Evolutionary conservation across 495 filamentous ascomycete species (phyloP), one percentile per base, ranked within the genome.

Genomic region (Lepidopterella palustris): DNA sequence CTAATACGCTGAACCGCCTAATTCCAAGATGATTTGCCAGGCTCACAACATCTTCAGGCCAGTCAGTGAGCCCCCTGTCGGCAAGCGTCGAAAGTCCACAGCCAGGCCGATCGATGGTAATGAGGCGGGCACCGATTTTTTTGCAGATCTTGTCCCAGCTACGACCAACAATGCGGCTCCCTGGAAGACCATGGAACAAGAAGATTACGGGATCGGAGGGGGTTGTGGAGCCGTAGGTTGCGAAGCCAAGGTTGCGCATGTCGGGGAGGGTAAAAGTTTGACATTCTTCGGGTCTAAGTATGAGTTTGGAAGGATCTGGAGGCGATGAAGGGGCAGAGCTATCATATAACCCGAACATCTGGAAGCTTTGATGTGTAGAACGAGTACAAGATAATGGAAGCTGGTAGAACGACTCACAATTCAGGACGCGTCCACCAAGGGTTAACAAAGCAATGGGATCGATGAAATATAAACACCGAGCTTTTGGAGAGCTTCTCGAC

Each of bases 81-180:
- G 55, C 50, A n/a, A 55, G 55, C 5, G 60, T 63, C 35, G 60
- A 63, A 40, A 63, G 60, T 39, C 60, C 60, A 42, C 42, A 58
- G 31, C 60, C 60, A n/a, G 60, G 60, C 9, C 60, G 47, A 40
- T 63, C 60, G 50, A 63, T 58, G 42, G 60, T 29, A 27, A 63
- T 59, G 32, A 63, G 60, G 49, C 60, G 60, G 25, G 55, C 60
- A 28, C 49, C 49, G 20, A 63, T 58, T 51, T 26, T 29, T 50
- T 63, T 20, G 55, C 60, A 63, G 47, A 63, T 15, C 55, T 35
- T 63, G 55, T 63, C 40, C 60, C 60, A 63, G 60, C 48, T 55
- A 28, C 60, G 60, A 42, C 60, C 60, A 55, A 32, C 24, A 10
- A 58, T 13, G 27, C 60, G 60, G 50, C 49, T 39, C 4, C 60